Base-by-base conservation (phyloP, 352 stramenopile genomes). In the Pythium brassicae region DNA sequence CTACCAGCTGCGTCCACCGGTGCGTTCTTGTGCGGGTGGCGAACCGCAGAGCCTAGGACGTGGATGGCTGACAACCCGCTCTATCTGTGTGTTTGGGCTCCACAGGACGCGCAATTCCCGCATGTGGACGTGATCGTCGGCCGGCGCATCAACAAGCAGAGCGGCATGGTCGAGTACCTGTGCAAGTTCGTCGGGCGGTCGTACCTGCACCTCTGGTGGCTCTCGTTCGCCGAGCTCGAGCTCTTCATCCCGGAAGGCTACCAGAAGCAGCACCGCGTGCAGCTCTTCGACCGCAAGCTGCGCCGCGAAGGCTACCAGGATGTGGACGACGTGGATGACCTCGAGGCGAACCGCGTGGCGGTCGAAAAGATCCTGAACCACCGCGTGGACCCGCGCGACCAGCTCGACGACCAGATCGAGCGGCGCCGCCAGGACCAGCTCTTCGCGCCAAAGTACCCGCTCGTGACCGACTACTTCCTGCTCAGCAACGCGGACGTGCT, bases 281-380 rank as follows among this genome's bases (percentile, higher is more conserved):
- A 92, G 32, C 55, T 85, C 19, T 96, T 93, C 57, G 86, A 96
- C 62, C 78, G 83, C 40, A 94, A 94, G 56, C 54, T 92, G 37
- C 63, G 74, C 26, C 78, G 85, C 25, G 84, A 94, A 61, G 86
- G 86, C 35, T 94, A 94, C 59, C 74, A 90, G 49, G 75, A 92
- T 46, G 57, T 92, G 26, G 84, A 96, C 53, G 86, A 96, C 55
- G 86, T 94, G 10, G 86, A 96, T 49, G 86, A 96, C 50, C 54
- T 96, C 1, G 85, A 96, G 47, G 74, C 81, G 15, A 92, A 92
- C 62, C 93, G 94, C 59, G 66, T 93, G 22, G 92, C 83, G 10
- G 82, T 94, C 32, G 86, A 95, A 58, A 95, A 92, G 59, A 94
- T 95, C 14, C 62, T 95, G 56, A 93, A 76, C 56, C 86, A 95